Percentiles rank a stretch among this genome's conserved stretches.
These are phyloP conservation scores for Chrysanthemum seticuspe DNA, from an alignment of 129 eudicot genomes.

Conservation along the genomic window DNA sequence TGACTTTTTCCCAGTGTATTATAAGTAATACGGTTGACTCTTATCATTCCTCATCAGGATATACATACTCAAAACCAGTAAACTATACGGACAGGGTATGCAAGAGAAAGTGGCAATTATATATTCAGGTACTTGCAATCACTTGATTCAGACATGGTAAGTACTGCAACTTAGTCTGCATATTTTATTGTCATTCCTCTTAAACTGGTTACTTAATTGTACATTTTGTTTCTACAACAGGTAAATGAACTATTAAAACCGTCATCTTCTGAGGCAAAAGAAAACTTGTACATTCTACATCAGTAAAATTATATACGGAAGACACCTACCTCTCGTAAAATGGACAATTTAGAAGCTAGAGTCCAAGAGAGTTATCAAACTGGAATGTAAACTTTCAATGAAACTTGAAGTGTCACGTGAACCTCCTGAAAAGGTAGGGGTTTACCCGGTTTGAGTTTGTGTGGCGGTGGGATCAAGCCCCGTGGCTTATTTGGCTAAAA, in stretches of 20 bases:
- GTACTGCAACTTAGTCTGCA: background rate
- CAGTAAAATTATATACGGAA: conserved; percentile 44
- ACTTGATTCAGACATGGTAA: conserved; percentile 62
- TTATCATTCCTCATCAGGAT: conserved; percentile 35
- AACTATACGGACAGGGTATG: conserved; percentile 36
- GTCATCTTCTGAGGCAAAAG: conserved; percentile 66
- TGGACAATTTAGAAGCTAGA: conserved; percentile 28
- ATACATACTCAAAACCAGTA: conserved; percentile 45
- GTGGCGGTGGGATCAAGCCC: no score
- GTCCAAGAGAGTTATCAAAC: conserved; percentile 29
- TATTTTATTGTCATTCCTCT: background rate
- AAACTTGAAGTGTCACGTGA: no score
- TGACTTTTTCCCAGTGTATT: background rate
- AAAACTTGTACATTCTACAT: conserved; percentile 52
- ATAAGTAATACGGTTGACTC: conserved; percentile 2
- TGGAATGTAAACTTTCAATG: conserved; percentile 11
- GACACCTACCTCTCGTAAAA: conserved; percentile 29
- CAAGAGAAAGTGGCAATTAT: conserved; percentile 45
- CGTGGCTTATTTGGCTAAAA: no score
- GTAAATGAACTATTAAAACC: conserved; percentile 68
- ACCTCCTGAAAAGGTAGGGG: no score
- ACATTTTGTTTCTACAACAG: conserved; percentile 27
- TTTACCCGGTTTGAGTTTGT: no score
- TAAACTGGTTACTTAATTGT: background rate
- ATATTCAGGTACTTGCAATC: conserved; percentile 55